phyloP scores from a whole-genome alignment of 495 filamentous ascomycete genomes.

The Hypomontagnella monticulosa region DNA sequence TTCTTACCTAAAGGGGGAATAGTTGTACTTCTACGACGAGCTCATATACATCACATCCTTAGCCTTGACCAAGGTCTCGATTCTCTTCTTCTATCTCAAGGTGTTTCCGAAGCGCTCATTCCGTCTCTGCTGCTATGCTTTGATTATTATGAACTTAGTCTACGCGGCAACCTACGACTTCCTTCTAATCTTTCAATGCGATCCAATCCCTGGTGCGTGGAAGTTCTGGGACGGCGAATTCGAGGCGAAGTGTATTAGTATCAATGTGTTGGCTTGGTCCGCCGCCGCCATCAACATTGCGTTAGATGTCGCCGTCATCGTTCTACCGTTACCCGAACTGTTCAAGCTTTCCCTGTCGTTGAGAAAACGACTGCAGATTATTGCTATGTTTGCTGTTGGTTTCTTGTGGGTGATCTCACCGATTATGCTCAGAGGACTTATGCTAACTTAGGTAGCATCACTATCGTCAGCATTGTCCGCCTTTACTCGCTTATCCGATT shows the following conservation, averaged over 20 bases:
- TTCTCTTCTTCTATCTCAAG: conserved; percentile 63
- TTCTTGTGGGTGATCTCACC: conserved; percentile 41
- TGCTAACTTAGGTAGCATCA: conserved; percentile 38
- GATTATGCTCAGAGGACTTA: background rate
- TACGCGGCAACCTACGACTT: conserved; percentile 48
- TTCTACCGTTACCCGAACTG: conserved; percentile 52
- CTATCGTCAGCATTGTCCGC: conserved; percentile 51
- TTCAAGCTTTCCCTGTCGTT: conserved; percentile 44
- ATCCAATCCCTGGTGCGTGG: conserved; percentile 53
- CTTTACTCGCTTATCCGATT: conserved; percentile 48
- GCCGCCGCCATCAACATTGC: conserved; percentile 50
- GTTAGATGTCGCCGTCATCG: conserved; percentile 53
- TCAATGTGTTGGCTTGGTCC: conserved; percentile 47
- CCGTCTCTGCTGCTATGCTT: conserved; percentile 46
- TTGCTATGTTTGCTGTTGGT: conserved; percentile 58
- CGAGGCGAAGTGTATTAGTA: conserved; percentile 50
- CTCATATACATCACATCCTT: conserved; percentile 53
- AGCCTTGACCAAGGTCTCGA: conserved; percentile 58
- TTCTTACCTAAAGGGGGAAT: conserved; percentile 15
- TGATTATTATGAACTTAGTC: conserved; percentile 48
- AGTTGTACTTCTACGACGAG: conserved; percentile 54
- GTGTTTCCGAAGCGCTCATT: conserved; percentile 57
- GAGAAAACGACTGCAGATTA: conserved; percentile 50
- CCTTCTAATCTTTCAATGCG: conserved; percentile 55
- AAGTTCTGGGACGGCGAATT: conserved; percentile 48